phyloP scores from a whole-genome alignment of 2,329 filamentous ascomycete species.

The Dendryphion nanum region DNA sequence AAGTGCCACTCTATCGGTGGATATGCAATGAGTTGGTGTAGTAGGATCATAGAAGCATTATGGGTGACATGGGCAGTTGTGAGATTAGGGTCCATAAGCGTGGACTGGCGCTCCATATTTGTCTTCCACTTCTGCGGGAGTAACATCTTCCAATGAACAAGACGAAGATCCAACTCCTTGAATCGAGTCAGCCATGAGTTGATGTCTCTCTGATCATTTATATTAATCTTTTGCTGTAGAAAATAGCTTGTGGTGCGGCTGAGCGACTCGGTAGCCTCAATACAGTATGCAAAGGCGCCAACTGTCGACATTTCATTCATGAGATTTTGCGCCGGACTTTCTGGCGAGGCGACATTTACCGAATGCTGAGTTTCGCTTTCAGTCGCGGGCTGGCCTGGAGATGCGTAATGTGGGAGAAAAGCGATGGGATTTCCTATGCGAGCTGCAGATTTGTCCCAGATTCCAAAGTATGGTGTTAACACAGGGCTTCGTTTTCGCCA shows the following conservation, averaged over 20 bases:
- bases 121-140: conserved; percentile 19
- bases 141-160: conserved; percentile 17
- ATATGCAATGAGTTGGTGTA: conserved; percentile 31
- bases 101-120: conserved; percentile 14
- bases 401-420: conserved; percentile 7
- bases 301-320: conserved; percentile 21
- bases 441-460: conserved; percentile 30
- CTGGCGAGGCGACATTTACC: background rate
- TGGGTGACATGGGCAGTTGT: conserved; percentile 29
- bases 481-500: conserved; percentile 28
- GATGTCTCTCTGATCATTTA: conserved; percentile 25
- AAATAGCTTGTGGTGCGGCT: conserved; percentile 38
- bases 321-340: background rate
- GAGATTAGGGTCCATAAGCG: conserved; percentile 28
- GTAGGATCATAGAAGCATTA: conserved; percentile 23
- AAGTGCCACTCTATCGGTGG: conserved; percentile 27
- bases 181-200: conserved; percentile 36
- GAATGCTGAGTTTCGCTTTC: conserved; percentile 6
- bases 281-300: conserved; percentile 30
- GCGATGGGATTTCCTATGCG: conserved; percentile 9
- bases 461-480: conserved; percentile 42
- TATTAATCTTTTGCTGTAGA: conserved; percentile 30
- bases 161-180: conserved; percentile 31
- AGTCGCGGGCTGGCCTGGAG: background rate
- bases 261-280: conserved; percentile 36